Evolutionary conservation across 1,284 basidiomycete species (phyloP).

Genomic region (Rhodotorula mucilaginosa): DNA sequence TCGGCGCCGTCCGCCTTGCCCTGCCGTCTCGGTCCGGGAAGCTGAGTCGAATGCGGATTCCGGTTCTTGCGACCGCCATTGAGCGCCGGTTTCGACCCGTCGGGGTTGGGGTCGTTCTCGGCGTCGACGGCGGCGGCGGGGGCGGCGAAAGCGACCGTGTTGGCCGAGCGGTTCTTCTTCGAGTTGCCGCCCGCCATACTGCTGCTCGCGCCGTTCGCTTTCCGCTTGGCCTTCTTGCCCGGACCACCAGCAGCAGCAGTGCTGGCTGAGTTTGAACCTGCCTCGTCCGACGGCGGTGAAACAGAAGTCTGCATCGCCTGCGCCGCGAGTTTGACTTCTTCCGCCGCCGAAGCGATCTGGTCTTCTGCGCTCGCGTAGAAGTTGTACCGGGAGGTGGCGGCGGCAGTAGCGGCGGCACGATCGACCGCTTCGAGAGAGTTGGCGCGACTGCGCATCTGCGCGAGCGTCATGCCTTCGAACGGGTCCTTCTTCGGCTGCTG

Average conservation of each 20-base stretch:
- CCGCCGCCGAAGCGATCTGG: slow-evolving; percentile 6
- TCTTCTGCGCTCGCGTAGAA: not conserved
- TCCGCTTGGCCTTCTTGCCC: slow-evolving; percentile 32
- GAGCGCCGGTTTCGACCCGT: not conserved
- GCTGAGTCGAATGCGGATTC: slow-evolving; percentile 40
- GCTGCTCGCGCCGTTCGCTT: slow-evolving; percentile 13
- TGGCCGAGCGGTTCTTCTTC: not conserved
- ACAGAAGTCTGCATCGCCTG: not conserved
- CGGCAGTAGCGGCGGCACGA: not conserved
- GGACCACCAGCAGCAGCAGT: not conserved
- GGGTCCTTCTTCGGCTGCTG: slow-evolving; percentile 21
- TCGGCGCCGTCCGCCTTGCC: slow-evolving; percentile 29
- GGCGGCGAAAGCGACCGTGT: not conserved
- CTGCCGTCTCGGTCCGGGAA: slow-evolving; percentile 22
- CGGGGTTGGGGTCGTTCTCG: not conserved
- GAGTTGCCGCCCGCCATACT: slow-evolving; percentile 12
- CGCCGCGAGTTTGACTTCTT: slow-evolving; percentile 17
- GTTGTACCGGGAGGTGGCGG: not conserved
- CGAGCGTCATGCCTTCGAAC: slow-evolving; percentile 34
- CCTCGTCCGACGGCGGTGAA: not conserved
- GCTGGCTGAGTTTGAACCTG: not conserved
- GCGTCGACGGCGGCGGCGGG: not conserved
- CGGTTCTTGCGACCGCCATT: slow-evolving; percentile 37
- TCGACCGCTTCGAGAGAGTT: slow-evolving; percentile 30
- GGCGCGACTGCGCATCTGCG: slow-evolving; percentile 24